A percentile compares a stretch with the other conserved stretches of the same genome.
Evolutionary conservation across 2,329 filamentous ascomycete species (phyloP).

Genomic region (Alternaria hordeiaustralica): DNA sequence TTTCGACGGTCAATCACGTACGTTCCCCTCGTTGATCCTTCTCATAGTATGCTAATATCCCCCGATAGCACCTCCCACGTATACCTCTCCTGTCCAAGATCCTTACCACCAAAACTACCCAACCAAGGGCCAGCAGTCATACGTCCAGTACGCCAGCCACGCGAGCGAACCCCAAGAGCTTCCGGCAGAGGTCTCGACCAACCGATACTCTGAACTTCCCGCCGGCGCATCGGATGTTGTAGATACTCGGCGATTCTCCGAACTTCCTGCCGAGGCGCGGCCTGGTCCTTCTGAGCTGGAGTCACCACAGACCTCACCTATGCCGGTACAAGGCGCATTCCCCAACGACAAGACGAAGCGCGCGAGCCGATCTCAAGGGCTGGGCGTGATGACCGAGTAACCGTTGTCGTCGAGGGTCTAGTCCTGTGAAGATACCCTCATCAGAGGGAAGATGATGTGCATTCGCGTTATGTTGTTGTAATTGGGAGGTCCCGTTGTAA

Average conservation of each 20-base stretch:
- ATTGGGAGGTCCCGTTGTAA: background rate
- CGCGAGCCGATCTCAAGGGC: conserved; percentile 10
- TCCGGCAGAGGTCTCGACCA: conserved; percentile 15
- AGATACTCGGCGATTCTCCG: conserved; percentile 23
- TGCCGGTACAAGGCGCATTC: conserved; percentile 20
- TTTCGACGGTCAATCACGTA: conserved; percentile 32
- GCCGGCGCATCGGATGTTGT: conserved; percentile 14
- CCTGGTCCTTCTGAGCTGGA: conserved; percentile 23
- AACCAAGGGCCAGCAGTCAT: conserved; percentile 16
- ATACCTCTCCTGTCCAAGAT: conserved; percentile 28
- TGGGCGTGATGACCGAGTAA: conserved; percentile 17
- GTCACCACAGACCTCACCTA: conserved; percentile 27
- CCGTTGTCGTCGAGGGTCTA: background rate
- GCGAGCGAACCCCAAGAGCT: conserved; percentile 26
- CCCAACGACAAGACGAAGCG: conserved; percentile 14
- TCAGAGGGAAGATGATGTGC: background rate
- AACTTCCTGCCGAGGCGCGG: conserved; percentile 22
- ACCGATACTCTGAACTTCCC: conserved; percentile 33
- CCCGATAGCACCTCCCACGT: conserved; percentile 33
- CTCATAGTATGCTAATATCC: conserved; percentile 9
- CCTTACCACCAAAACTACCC: conserved; percentile 17
- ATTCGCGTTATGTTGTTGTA: background rate
- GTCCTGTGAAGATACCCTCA: background rate
- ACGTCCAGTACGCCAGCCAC: conserved; percentile 25
- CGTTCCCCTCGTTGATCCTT: background rate